Evolutionary conservation across 371 early-diverging fungal species (phyloP), one percentile per base, ranked within the genome.

Genomic region (Mortierella sp.): DNA sequence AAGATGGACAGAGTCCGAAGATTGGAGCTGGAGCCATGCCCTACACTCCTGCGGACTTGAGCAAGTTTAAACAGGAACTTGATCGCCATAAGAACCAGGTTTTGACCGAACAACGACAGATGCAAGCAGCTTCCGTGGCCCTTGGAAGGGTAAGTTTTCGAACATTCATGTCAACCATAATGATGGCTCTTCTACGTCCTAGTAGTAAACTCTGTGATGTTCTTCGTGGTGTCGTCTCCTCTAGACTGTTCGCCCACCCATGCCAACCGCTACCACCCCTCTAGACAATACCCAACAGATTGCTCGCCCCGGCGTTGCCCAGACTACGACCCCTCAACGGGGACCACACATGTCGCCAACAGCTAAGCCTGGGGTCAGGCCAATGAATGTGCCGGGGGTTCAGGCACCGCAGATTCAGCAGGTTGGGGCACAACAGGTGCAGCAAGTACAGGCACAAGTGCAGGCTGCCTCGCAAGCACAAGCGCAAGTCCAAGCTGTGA

Each of bases 41-140:
- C 0, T 47, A 67, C 52, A 78, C 90, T 3, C 94, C 95, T 2
- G 83, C 87, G 54, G 94, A 95, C 49, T 73, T 96, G 43, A 86
- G 88, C 62, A 57, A 83, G 49, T 79, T 87, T 48, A 94, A 94
- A 79, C 83, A 86, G 9, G 90, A 90, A 29, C 81, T 92, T 19
- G 94, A 94, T 49, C 79, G 90, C 17, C 90, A 90, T 39, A 56
- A 91, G 60, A 86, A 82, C 44, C 90, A 92, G 56, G 85, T 87
- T 14, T 49, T 89, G 27, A 71, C 88, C 47, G 92, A 91, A 61
- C 91, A 91, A 57, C 83, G 91, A 9, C 88, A 90, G 48, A 67
- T 81, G 43, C 74, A 86, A 44, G 83, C 89, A 8, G 86, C 86
- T 21, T 82, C 88, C 0, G 74, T 88, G 41, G 84, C 85, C 29